Base-by-base conservation (phyloP, 192 early-diverging fungal species). In the Coemansia nantahalensis region DNA sequence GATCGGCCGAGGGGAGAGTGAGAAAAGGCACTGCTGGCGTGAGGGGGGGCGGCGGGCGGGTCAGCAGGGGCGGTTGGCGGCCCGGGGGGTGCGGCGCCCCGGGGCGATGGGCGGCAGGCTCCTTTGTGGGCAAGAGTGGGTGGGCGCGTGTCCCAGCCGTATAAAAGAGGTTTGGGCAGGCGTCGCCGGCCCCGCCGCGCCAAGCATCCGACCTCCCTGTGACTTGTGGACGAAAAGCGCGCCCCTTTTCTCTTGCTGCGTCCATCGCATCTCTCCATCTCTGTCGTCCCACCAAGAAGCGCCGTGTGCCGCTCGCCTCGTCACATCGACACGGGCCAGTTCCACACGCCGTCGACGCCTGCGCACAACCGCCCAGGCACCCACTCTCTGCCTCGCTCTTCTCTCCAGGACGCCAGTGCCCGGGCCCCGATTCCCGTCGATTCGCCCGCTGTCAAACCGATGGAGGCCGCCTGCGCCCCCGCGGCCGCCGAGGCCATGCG, bases 401-500 rank as follows among this genome's bases (percentile, higher is more conserved):
- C 28, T 23, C 30, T 48, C 26, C 26, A 28, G 26, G 7, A 28
- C n/a, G n/a, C n/a, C n/a, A n/a, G n/a, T n/a, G n/a, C n/a, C n/a
- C 24, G 38, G 19, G 31, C 36, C 30, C 34, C 34, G 34, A 35
- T 35, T 35, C 28, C 17, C 8, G 21, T 16, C 12, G 23, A 41
- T 41, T 23, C 18, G 31, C 14, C 45, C 21, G 14, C 8, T 17
- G 5, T 9, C 31, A 3, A 9, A n/a, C 38, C 35, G 18, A 68
- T 76, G 72, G 60, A 65, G 14, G 68, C 65, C 5, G 37, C 51
- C 5, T 66, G 51, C 50, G 45, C 56, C 37, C 56, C 35, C 36
- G 43, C 50, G 22, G 48, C 45, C 38, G 57, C 28, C 14, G 54
- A 51, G 24, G 54, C 63, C 11, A 49, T 40, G 14, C 65, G 65